phyloP scores from a whole-genome alignment of 208 protist species.

The Lotmaria passim region DNA sequence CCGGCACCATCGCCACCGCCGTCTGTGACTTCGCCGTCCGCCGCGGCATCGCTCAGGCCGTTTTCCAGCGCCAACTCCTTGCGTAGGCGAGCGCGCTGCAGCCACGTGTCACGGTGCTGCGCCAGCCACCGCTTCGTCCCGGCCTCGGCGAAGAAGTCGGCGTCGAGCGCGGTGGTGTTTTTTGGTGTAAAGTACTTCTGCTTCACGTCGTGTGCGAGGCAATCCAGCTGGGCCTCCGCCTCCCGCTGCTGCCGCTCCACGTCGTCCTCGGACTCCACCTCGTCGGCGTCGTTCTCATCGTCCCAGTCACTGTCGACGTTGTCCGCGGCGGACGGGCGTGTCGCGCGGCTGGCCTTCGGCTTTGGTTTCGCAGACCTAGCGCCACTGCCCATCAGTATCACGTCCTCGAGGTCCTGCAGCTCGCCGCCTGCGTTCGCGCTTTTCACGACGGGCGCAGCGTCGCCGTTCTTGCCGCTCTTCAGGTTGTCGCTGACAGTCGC shows the following conservation, averaged over 20 bases:
- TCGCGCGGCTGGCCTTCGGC: neutral
- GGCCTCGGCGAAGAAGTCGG: conserved; percentile 65
- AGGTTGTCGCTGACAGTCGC: neutral
- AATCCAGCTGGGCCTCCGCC: conserved; percentile 55
- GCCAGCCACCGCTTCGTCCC: conserved; percentile 57
- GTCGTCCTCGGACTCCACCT: conserved; percentile 55
- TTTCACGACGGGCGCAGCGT: neutral
- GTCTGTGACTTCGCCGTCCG: neutral
- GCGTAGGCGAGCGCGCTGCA: conserved; percentile 77
- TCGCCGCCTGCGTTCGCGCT: neutral
- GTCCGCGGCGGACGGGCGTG: neutral
- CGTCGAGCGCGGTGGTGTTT: conserved; percentile 63
- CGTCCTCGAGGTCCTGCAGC: conserved; percentile 68
- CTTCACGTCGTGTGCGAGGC: conserved; percentile 42
- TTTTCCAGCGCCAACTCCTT: conserved; percentile 60
- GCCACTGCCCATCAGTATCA: conserved; percentile 37
- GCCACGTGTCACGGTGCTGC: conserved; percentile 63
- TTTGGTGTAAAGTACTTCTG: conserved; percentile 76
- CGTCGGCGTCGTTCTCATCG: conserved; percentile 44
- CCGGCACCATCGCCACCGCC: neutral
- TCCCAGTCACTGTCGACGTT: conserved; percentile 38
- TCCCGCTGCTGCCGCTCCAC: conserved; percentile 51
- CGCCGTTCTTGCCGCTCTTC: neutral
- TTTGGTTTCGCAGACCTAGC: neutral
- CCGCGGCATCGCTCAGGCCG: conserved; percentile 15